Evolutionary conservation across 2,329 filamentous ascomycete genomes (phyloP), one percentile per base, ranked within the genome.

Genomic region (Hypocreales sp.): DNA sequence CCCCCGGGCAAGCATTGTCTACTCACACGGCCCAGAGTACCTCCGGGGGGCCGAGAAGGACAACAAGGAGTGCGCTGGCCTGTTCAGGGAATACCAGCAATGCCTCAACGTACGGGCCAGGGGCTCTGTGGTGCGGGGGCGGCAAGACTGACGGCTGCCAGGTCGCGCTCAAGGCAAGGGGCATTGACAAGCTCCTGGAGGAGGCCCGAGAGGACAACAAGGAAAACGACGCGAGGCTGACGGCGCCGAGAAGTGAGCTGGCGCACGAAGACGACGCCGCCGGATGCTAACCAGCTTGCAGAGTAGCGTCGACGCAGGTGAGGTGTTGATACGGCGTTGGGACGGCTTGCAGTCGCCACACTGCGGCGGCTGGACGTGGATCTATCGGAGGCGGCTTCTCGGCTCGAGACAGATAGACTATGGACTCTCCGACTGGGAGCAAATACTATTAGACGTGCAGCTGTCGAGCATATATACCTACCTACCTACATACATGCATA

Each of bases 171-270:
- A 92, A 90, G 53, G 74, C 83, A 31, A 72, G 79, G 42, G 90
- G 90, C 31, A 92, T 98, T 47, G 84, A 95, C 52, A 81, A 79
- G 42, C 80, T 95, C 63, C 61, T 98, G 8, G 81, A 86, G 7
- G 90, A 95, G 42, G 87, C 87, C 12, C 67, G 86, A 33, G 83
- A 90, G 39, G 81, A 86, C 45, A 86, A 82, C 42, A 81, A 74
- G 43, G 90, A 95, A 40, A 90, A 82, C 35, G 87, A 95, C 48
- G 60, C 72, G 8, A 51, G 52, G 21, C 44, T 59, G 13, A 46
- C 60, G 31, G 49, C 50, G n/a, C 47, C 52, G 20, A 60, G 56
- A 40, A 59, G 54, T 58, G 38, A 42, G 50, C n/a, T n/a, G n/a
- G n/a, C n/a, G n/a, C n/a, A n/a, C n/a, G n/a, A n/a, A n/a, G n/a